Evolutionary conservation across 2,329 filamentous ascomycete genomes (phyloP).

Genomic region (Drechslerella dactyloides): DNA sequence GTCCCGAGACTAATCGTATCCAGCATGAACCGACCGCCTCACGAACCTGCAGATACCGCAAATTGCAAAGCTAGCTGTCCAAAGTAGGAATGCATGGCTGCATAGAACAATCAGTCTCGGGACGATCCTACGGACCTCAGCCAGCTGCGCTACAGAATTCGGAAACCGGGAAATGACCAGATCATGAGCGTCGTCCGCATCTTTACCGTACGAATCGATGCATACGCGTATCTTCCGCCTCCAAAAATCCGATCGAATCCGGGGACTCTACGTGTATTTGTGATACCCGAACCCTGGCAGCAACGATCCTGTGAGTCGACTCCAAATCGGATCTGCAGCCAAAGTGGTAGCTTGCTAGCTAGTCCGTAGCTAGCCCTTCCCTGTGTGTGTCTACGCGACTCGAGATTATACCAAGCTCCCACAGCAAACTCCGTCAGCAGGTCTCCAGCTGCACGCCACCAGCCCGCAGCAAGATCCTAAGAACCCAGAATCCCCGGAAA

Average conservation of each 20-base stretch:
- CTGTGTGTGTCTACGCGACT: too few relatives aligned
- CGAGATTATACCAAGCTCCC: too few relatives aligned
- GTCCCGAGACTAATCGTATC: too few relatives aligned
- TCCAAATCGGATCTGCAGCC: too few relatives aligned
- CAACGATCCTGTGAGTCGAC: too few relatives aligned
- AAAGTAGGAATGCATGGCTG: not conserved
- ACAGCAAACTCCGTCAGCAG: constrained; percentile 20
- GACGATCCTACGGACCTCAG: not conserved
- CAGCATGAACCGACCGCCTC: not conserved
- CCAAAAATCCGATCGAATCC: constrained; percentile 10
- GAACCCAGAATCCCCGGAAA: constrained; percentile 27
- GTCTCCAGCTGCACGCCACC: constrained; percentile 32
- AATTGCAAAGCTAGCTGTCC: too few relatives aligned
- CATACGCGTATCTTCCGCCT: too few relatives aligned
- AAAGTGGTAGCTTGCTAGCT: too few relatives aligned
- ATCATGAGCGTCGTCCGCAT: constrained; percentile 29
- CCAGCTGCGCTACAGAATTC: not conserved
- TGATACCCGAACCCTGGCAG: not conserved
- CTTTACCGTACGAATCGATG: not conserved
- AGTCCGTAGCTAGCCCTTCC: too few relatives aligned
- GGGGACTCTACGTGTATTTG: constrained; percentile 9
- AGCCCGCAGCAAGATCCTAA: constrained; percentile 5
- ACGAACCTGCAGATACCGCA: too few relatives aligned
- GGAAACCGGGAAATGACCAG: constrained; percentile 24
- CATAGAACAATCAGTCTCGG: constrained; percentile 2